phyloP scores from a whole-genome alignment of 169 alveolate species.

The Cryptosporidium andersoni region DNA sequence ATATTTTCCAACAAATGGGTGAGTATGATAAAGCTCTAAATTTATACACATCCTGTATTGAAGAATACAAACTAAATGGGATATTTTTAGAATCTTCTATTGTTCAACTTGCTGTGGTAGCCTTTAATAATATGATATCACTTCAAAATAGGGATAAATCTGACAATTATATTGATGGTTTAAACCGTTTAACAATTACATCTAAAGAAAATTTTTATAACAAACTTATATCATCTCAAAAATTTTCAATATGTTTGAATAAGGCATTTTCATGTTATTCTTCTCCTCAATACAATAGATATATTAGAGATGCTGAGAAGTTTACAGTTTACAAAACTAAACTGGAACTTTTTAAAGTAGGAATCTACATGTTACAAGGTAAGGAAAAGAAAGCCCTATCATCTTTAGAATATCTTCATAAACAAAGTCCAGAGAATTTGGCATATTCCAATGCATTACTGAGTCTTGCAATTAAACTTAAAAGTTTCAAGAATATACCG shows the following conservation, averaged over 20 bases:
- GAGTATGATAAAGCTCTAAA: slow-evolving; percentile 8
- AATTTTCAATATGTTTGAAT: slow-evolving; percentile 48
- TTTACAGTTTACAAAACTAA: slow-evolving; percentile 8
- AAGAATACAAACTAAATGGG: slow-evolving; percentile 30
- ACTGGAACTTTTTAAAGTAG: slow-evolving; percentile 46
- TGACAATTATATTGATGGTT: slow-evolving; percentile 38
- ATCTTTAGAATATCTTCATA: slow-evolving; percentile 16
- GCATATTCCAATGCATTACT: slow-evolving; percentile 21
- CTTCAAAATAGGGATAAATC: slow-evolving; percentile 8
- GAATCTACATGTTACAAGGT: slow-evolving; percentile 30
- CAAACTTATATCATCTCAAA: slow-evolving; percentile 40
- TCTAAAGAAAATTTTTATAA: slow-evolving; percentile 54
- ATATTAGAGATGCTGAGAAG: slow-evolving; percentile 44
- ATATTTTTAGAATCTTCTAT: slow-evolving; percentile 51
- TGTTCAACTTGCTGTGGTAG: slow-evolving; percentile 53
- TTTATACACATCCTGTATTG: slow-evolving; percentile 28
- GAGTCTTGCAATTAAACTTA: slow-evolving; percentile 14
- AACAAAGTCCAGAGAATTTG: slow-evolving; percentile 12
- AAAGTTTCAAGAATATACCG: background rate
- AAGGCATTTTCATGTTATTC: slow-evolving; percentile 42
- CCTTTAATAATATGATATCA: slow-evolving; percentile 7
- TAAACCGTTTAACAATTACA: slow-evolving; percentile 65
- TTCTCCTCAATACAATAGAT: slow-evolving; percentile 10
- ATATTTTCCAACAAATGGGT: slow-evolving; percentile 38
- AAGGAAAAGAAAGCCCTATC: slow-evolving; percentile 29